Evolutionary conservation across 1,139 yeast genomes (phyloP).

Genomic region (Hyphopichia wangnamkhiaoensis): DNA sequence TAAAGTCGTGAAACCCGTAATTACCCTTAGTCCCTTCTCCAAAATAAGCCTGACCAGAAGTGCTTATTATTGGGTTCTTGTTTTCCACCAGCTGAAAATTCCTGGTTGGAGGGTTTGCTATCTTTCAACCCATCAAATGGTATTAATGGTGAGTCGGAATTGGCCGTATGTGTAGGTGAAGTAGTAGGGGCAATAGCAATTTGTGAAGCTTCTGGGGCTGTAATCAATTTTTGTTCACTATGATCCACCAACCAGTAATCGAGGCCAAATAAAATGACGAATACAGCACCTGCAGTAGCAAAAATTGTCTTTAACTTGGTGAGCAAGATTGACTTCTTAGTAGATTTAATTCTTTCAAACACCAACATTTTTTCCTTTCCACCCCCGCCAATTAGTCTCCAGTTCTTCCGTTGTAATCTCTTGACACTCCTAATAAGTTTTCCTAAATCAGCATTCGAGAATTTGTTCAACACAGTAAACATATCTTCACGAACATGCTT

Average conservation of each 20-base stretch:
- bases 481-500: slow-evolving; percentile 42
- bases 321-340: slow-evolving; percentile 11
- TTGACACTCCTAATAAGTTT: slow-evolving; percentile 26
- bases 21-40: neutral
- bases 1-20: neutral
- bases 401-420: slow-evolving; percentile 29
- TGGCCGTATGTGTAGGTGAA: too few species aligned
- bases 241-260: slow-evolving; percentile 25
- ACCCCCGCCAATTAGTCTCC: slow-evolving; percentile 41
- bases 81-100: too few species aligned
- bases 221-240: neutral
- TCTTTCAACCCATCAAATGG: too few species aligned
- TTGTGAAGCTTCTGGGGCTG: neutral
- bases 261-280: slow-evolving; percentile 29
- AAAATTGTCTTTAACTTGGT: slow-evolving; percentile 26
- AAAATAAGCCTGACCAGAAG: neutral
- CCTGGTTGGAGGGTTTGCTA: too few species aligned
- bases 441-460: slow-evolving; percentile 32
- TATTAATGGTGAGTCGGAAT: too few species aligned
- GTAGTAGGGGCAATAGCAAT: neutral
- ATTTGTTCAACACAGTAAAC: slow-evolving; percentile 42
- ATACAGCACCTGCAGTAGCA: slow-evolving; percentile 36
- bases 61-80: too few species aligned
- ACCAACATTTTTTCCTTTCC: slow-evolving; percentile 29
- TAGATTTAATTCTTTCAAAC: slow-evolving; percentile 18